Conservation (phyloP, 1,284 basidiomycete genomes). For the Cutaneotrichosporon cutaneum region DNA sequence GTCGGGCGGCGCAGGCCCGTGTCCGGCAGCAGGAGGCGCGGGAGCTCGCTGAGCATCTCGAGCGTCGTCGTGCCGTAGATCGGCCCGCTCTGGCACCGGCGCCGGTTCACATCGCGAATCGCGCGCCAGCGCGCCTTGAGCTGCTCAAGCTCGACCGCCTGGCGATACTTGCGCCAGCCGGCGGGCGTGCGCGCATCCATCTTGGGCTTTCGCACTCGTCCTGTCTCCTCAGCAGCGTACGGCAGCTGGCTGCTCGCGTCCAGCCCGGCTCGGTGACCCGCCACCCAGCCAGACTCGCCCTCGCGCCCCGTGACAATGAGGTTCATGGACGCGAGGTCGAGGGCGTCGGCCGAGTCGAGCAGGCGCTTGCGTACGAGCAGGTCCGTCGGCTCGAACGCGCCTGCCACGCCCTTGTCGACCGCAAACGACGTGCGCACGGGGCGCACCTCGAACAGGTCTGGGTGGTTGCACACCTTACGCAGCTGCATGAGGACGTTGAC, state of each 20-base stretch:
- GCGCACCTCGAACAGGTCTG: slow-evolving; percentile 91
- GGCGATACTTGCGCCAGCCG: slow-evolving; percentile 66
- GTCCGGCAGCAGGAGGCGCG: slow-evolving; percentile 62
- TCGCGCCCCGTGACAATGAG: slow-evolving; percentile 63
- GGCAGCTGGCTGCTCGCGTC: slow-evolving; percentile 72
- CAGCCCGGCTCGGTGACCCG: slow-evolving; percentile 60
- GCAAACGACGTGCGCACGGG: slow-evolving; percentile 91
- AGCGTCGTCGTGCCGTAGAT: slow-evolving; percentile 68
- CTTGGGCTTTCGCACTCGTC: slow-evolving; percentile 60
- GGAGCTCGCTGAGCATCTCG: slow-evolving; percentile 51
- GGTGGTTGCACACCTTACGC: slow-evolving; percentile 92
- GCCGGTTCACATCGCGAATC: slow-evolving; percentile 69
- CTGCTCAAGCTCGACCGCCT: slow-evolving; percentile 60
- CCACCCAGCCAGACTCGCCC: slow-evolving; percentile 56
- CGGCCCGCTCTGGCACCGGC: slow-evolving; percentile 67
- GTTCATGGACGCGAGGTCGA: slow-evolving; percentile 68
- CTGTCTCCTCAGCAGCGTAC: slow-evolving; percentile 58
- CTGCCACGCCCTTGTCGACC: slow-evolving; percentile 74
- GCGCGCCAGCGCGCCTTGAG: slow-evolving; percentile 67
- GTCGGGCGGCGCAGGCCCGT: slow-evolving; percentile 52
- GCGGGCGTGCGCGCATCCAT: slow-evolving; percentile 69
- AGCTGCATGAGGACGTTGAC: slow-evolving; percentile 98
- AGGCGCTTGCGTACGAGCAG: slow-evolving; percentile 74
- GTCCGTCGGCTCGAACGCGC: slow-evolving; percentile 85
- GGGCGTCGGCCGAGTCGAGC: slow-evolving; percentile 55